These are phyloP conservation scores for Centrapalus pauciflorus DNA, from an alignment of 129 eudicot species.

Conservation along the genomic window DNA sequence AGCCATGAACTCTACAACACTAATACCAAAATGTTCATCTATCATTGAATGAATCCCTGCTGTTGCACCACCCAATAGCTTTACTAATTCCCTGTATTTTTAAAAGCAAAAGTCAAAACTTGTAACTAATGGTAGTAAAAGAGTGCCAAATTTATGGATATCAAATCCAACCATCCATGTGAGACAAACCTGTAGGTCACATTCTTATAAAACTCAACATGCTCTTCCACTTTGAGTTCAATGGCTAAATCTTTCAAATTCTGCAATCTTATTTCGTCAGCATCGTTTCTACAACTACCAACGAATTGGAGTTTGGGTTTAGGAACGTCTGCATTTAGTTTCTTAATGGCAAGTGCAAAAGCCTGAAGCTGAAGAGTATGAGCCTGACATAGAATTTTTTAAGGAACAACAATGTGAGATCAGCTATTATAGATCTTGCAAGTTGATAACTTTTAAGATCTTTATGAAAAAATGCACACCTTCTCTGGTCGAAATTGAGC, in stretches of 20 bases:
- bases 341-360: constrained; percentile 61
- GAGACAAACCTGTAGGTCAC: constrained; percentile 68
- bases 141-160: not conserved
- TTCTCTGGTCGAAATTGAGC: constrained; percentile 99
- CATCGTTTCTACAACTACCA: constrained; percentile 93
- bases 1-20: constrained; percentile 94
- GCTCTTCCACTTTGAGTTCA: constrained; percentile 53
- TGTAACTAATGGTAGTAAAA: constrained; percentile 1
- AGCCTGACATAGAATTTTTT: constrained; percentile 43
- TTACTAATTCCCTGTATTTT: constrained; percentile 71
- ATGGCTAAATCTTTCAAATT: constrained; percentile 67
- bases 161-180: not conserved
- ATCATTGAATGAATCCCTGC: constrained; percentile 93
- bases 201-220: constrained; percentile 88
- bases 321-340: constrained; percentile 41
- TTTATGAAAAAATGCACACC: constrained; percentile 47
- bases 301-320: constrained; percentile 86
- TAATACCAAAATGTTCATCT: constrained; percentile 96
- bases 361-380: constrained; percentile 90
- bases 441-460: constrained; percentile 19
- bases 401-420: not conserved
- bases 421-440: constrained; percentile 12
- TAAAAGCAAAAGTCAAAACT: not conserved
- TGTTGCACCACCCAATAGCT: constrained; percentile 73
- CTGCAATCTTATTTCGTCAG: constrained; percentile 86